These are phyloP conservation scores for Pistacia atlantica DNA, from an alignment of 345 rosid species.

Conservation along the genomic window DNA sequence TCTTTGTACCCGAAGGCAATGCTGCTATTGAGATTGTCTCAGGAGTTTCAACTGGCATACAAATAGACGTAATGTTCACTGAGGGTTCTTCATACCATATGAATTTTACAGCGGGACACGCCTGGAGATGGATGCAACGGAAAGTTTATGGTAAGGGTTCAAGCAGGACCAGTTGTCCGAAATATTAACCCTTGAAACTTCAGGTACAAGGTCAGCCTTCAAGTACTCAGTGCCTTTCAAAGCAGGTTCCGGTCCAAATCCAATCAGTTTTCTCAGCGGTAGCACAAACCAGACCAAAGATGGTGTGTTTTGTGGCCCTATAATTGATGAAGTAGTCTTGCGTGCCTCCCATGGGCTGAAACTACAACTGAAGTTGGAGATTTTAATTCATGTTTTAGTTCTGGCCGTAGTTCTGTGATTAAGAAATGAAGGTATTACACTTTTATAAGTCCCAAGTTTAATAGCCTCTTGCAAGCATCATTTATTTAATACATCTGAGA, in stretches of 20 bases:
- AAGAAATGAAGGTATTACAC: not conserved
- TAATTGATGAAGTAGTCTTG: constrained; percentile 55
- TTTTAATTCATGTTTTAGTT: constrained; percentile 32
- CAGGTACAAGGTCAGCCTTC: constrained; percentile 48
- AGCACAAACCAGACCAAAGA: constrained; percentile 42
- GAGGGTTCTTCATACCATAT: constrained; percentile 44
- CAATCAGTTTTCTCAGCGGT: constrained; percentile 56
- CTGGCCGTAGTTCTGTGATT: constrained; percentile 32
- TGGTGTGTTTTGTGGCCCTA: constrained; percentile 56
- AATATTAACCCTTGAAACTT: constrained; percentile 50
- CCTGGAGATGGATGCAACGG: constrained; percentile 47
- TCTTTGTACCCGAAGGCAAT: constrained; percentile 57
- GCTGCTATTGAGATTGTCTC: constrained; percentile 60
- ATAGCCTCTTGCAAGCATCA: not conserved
- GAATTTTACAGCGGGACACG: constrained; percentile 59
- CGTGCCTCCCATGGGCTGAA: constrained; percentile 37
- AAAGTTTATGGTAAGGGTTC: constrained; percentile 38
- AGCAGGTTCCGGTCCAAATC: constrained; percentile 40
- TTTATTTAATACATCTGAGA: not conserved
- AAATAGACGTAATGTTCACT: constrained; percentile 38
- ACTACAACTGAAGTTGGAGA: constrained; percentile 31
- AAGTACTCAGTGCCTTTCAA: constrained; percentile 42
- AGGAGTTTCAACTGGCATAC: constrained; percentile 41
- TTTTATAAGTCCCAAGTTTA: not conserved
- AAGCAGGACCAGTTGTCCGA: constrained; percentile 44